These are phyloP conservation scores for Rhynchosporium agropyri DNA, from an alignment of 2,329 filamentous ascomycete species.

Conservation along the genomic window DNA sequence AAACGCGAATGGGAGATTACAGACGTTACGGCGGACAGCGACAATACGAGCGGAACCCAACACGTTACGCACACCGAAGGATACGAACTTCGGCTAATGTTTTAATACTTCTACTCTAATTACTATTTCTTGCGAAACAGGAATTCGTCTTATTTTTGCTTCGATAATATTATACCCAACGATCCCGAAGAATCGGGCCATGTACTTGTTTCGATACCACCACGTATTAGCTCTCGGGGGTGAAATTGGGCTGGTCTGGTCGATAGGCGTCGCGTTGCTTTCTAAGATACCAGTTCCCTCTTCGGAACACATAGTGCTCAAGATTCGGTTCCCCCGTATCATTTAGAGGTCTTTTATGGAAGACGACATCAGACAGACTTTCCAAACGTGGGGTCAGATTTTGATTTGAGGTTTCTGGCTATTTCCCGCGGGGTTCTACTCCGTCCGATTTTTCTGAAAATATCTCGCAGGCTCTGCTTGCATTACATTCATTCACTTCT, in stretches of 20 bases:
- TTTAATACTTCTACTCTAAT: constrained; percentile 38
- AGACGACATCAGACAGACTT: constrained; percentile 22
- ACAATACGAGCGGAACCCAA: constrained; percentile 33
- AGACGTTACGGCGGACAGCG: constrained; percentile 46
- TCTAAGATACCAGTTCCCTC: constrained; percentile 38
- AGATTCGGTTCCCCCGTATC: constrained; percentile 22
- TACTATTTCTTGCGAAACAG: constrained; percentile 1
- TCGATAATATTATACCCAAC: constrained; percentile 30
- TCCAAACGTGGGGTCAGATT: constrained; percentile 11
- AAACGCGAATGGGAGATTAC: constrained; percentile 67
- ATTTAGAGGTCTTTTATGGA: constrained; percentile 28
- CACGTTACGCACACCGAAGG: constrained; percentile 37
- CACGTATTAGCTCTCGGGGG: constrained; percentile 26
- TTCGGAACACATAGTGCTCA: constrained; percentile 30
- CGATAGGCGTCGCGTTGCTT: constrained; percentile 34
- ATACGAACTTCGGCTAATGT: constrained; percentile 43
- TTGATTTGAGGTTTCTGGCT: constrained; percentile 5
- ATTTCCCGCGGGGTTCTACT: constrained; percentile 9
- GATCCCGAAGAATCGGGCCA: constrained; percentile 32
- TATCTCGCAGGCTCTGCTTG: constrained; percentile 20
- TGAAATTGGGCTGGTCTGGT: constrained; percentile 23
- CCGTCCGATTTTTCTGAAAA: constrained; percentile 18
- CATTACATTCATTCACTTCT: constrained; percentile 26
- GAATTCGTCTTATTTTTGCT: not conserved
- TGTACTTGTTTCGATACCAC: constrained; percentile 39